phyloP scores from a whole-genome alignment of 2,329 filamentous ascomycete species.

The Talaromyces amestolkiae region DNA sequence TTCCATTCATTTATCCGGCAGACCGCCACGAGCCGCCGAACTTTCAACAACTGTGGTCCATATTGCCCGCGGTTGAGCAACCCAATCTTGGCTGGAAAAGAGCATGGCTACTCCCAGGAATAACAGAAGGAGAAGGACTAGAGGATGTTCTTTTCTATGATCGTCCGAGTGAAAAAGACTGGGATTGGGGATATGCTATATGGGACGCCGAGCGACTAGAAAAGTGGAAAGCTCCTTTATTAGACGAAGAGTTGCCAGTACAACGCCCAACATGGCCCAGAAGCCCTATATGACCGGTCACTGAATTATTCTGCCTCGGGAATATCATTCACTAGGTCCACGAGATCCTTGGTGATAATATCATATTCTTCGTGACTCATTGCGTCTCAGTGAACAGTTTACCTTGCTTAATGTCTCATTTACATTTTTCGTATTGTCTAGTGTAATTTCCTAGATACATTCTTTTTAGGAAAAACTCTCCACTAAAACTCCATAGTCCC shows the following conservation, averaged over 20 bases:
- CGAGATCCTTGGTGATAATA: background rate
- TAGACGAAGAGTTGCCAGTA: background rate
- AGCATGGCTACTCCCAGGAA: background rate
- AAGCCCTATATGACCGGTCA: background rate
- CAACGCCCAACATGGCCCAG: background rate
- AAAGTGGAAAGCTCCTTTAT: background rate
- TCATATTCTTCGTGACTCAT: background rate
- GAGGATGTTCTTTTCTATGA: background rate
- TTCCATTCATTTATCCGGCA: slow-evolving; percentile 3
- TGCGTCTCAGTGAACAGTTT: too few relatives aligned
- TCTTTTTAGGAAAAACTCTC: background rate
- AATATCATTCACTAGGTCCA: background rate
- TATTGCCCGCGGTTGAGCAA: background rate
- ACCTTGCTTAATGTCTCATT: too few relatives aligned
- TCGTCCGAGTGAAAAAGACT: background rate
- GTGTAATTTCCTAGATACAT: background rate
- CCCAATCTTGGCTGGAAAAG: slow-evolving; percentile 4
- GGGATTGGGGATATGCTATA: slow-evolving; percentile 6
- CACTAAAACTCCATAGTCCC: background rate
- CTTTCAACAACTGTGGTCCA: slow-evolving; percentile 6
- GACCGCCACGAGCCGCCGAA: background rate
- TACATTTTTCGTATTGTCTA: background rate
- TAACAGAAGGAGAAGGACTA: background rate
- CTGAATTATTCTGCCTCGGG: background rate
- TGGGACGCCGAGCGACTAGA: background rate